Evolutionary conservation across 345 rosid species (phyloP), one percentile per base, ranked within the genome.

Genomic region (Camelina hispida): DNA sequence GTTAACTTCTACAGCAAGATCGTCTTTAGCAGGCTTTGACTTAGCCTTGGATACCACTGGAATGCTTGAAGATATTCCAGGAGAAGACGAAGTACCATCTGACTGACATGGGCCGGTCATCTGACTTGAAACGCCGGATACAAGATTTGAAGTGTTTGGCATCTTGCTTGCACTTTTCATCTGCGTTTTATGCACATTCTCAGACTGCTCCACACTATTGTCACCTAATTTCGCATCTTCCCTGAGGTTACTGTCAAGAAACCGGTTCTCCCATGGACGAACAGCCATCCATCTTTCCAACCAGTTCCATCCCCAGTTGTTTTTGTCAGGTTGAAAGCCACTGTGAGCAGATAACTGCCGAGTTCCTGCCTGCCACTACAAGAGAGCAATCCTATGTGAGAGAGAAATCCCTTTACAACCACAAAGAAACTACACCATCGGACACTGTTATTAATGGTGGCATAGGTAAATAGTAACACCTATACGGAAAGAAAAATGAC

Each of bases 231-330:
- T 88, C 9, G 83, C 87, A 42, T 93, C 97, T 61, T 93, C 99
- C 66, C 80, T 87, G 47, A 90, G 86, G 80, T 93, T 95, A 70
- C 78, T 87, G 78, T 93, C 99, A 25, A 93, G 98, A 85, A 93
- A 89, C 72, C 99, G 89, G 30, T 91, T 96, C 84, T 96, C 98
- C 98, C 99, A 93, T 48, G 99, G 98, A 37, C 99, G 98, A 72
- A 96, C 99, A 61, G 99, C 99, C 99, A 96, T 91, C 98, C 99
- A 96, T 83, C 99, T 85, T 82, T 96, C 99, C 81, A 96, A 62
- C 99, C 98, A 96, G 80, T 96, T 91, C 98, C 98, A 93, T 57
- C 98, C 99, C 99, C 99, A 96, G 83, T 89, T 91, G 89, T 85
- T 89, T 85, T 89, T 91, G 84, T 96, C 98, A 16, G 98, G 97